These are phyloP conservation scores for Leptographium procerum DNA, from an alignment of 2,329 filamentous ascomycete genomes.

Conservation along the genomic window DNA sequence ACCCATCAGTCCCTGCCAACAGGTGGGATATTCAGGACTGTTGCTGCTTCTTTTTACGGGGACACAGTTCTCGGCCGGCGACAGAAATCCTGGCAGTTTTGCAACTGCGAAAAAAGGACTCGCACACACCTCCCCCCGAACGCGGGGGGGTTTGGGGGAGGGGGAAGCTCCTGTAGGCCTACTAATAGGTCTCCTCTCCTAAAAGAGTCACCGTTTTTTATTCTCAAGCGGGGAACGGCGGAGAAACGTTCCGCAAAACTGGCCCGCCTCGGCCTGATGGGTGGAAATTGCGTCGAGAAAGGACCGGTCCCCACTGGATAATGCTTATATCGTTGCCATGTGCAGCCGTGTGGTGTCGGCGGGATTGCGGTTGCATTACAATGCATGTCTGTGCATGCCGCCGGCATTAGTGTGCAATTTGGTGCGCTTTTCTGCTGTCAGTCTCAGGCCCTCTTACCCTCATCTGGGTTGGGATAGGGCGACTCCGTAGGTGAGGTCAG, in stretches of 20 bases:
- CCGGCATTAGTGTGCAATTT: not conserved
- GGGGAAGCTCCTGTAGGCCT: not conserved
- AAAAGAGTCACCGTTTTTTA: not conserved
- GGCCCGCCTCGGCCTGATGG: not conserved
- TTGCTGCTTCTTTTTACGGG: no score
- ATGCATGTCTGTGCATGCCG: not conserved
- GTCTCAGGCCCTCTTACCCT: not conserved
- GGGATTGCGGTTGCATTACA: not conserved
- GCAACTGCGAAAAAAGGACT: not conserved
- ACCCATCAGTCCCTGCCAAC: no score
- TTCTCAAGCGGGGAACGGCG: slow-evolving; percentile 1
- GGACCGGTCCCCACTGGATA: not conserved
- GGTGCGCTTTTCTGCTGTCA: not conserved
- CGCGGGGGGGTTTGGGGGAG: not conserved
- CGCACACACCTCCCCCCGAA: not conserved
- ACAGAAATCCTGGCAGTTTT: no score
- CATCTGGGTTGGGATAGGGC: not conserved
- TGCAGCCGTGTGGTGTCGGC: not conserved
- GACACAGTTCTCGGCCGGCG: no score
- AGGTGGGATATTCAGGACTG: no score
- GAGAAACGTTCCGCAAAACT: not conserved
- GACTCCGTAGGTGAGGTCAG: not conserved
- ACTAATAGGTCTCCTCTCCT: not conserved
- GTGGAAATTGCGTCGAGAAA: not conserved
- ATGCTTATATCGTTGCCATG: not conserved